Evolutionary conservation across 306 rosid genomes (phyloP).

Genomic region (Inga oerstediana): DNA sequence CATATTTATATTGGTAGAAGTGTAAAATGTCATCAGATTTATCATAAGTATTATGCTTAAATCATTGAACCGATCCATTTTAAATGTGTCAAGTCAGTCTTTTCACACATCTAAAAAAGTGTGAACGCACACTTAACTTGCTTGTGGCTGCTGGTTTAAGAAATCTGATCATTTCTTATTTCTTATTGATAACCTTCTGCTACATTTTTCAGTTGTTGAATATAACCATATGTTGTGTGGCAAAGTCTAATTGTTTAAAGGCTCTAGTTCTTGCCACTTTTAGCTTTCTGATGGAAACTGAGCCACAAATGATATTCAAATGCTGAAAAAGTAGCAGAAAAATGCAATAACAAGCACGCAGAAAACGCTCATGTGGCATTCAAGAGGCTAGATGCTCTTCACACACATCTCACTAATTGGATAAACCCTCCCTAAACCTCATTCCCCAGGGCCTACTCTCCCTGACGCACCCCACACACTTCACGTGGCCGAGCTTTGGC

Average conservation of each 20-base stretch:
- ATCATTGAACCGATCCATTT: not conserved
- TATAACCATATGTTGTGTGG: not conserved
- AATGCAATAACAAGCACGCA: not conserved
- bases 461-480: not conserved
- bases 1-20: not conserved
- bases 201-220: conserved; percentile 19
- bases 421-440: not conserved
- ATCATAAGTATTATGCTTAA: not conserved
- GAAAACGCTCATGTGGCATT: not conserved
- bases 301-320: not conserved
- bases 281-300: not conserved
- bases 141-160: conserved; percentile 18
- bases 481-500: not conserved
- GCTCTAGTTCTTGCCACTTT: conserved; percentile 18
- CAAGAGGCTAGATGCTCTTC: not conserved
- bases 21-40: not conserved
- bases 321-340: not conserved
- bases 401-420: not conserved
- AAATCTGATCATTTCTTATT: not conserved
- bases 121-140: not conserved
- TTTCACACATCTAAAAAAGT: conserved; percentile 6
- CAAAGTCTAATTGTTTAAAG: not conserved
- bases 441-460: not conserved
- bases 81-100: conserved; percentile 19
- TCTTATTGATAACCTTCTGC: not conserved